Base-by-base conservation (phyloP, 768 basidiomycete genomes). In the Serendipita indica region DNA sequence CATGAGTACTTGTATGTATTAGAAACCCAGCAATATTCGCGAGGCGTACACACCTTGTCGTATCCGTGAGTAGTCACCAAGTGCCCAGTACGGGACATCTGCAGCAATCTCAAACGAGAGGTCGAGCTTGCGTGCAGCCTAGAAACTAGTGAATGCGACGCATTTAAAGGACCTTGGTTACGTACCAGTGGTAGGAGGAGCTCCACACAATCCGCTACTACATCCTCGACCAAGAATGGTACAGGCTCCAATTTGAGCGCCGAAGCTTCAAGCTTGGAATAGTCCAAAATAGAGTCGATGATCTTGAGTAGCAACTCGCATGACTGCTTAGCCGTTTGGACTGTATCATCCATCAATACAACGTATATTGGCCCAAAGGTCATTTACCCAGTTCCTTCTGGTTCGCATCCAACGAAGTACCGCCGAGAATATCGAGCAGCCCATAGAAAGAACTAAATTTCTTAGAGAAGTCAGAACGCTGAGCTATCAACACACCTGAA, bases 191-290 rank as follows among this genome's bases (percentile, higher is more conserved):
- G 83, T 1, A 85, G 72, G 0, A 87, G 70, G 18, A 87, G 72
- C 65, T 86, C 85, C 80, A 85, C 80, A 67, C 83, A 85, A 67
- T 87, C 84, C 5, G 83, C 85, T 49, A 85, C 79, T 22, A 83
- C 77, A 64, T 83, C 80, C 71, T 86, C 84, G 6, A 84, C 78
- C 14, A 79, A 67, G 64, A 85, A 84, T 0, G 79, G 78, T 45
- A 79, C 79, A 30, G 76, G 77, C 63, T 86, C 83, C 39, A 87
- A 66, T 68, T 86, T 87, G 20, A 86, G 73, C 20, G 84, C 83
- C 49, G 82, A 84, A 18, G 84, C 85, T 66, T 87, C 85, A 1
- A 86, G 71, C 66, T 87, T 87, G 69, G 83, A 84, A 69, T 86
- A 86, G 65, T 87, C 85, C 62, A 87, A 68, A 52, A 87, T 84